A percentile compares a stretch with the other conserved stretches of the same genome.
phyloP scores from a whole-genome alignment of 805 yeast species.

The Ogataea polymorpha region DNA sequence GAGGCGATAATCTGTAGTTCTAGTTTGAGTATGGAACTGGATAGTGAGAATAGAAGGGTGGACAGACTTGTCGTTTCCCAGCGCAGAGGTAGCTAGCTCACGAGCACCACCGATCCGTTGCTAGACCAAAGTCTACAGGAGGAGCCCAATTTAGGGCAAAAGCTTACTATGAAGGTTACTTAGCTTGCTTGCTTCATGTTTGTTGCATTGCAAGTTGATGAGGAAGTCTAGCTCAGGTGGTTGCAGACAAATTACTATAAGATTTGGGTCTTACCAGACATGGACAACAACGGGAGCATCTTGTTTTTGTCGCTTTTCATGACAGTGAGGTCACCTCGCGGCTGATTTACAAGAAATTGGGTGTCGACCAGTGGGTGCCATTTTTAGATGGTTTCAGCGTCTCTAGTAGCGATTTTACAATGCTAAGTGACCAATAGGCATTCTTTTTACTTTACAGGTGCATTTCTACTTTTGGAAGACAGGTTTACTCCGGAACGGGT shows the following conservation, averaged over 20 bases:
- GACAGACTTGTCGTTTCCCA: background rate
- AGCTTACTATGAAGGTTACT: conserved; percentile 38
- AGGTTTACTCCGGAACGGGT: conserved; percentile 34
- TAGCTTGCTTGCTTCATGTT: conserved; percentile 42
- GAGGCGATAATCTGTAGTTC: background rate
- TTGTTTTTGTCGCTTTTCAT: conserved; percentile 38
- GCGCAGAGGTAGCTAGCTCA: background rate
- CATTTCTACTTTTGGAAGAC: conserved; percentile 39
- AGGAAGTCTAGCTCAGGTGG: conserved; percentile 43
- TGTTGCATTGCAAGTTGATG: conserved; percentile 43
- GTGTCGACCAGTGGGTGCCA: conserved; percentile 37
- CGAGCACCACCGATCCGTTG: conserved; percentile 19
- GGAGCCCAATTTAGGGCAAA: conserved; percentile 24
- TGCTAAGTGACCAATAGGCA: conserved; percentile 39
- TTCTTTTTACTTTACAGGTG: conserved; percentile 40
- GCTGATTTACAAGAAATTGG: conserved; percentile 39
- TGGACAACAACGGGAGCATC: conserved; percentile 54
- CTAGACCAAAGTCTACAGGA: conserved; percentile 35
- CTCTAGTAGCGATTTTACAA: conserved; percentile 39
- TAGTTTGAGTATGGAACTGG: background rate
- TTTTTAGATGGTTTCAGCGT: conserved; percentile 42
- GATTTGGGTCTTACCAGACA: conserved; percentile 39
- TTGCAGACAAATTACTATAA: conserved; percentile 41
- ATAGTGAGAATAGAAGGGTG: background rate
- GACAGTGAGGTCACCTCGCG: conserved; percentile 42